Percentiles rank a stretch among this genome's conserved stretches.
These are phyloP conservation scores for Salix koriyanagi DNA, from an alignment of 345 rosid species.

Conservation along the genomic window DNA sequence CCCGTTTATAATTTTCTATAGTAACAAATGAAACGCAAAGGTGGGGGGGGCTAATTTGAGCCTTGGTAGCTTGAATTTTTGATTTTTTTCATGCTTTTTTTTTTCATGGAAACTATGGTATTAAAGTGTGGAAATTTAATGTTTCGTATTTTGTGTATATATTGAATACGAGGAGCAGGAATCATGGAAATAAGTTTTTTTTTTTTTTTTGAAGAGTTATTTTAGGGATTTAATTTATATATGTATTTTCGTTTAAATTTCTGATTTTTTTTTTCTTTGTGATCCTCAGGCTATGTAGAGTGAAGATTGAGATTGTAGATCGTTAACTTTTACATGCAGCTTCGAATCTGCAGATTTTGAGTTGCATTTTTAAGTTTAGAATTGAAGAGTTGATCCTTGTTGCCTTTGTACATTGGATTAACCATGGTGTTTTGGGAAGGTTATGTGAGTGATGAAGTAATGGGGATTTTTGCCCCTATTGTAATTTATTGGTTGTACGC, in stretches of 20 bases:
- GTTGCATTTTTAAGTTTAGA: not conserved
- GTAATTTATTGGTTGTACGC: constrained; percentile 68
- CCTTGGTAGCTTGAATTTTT: not conserved
- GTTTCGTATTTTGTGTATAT: not conserved
- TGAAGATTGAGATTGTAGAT: not conserved
- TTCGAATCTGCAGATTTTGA: constrained; percentile 6
- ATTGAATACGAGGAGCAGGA: not conserved
- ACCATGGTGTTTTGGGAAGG: constrained; percentile 74
- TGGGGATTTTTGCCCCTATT: constrained; percentile 73
- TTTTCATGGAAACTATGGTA: not conserved
- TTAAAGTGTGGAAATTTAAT: not conserved
- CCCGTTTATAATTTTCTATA: not conserved
- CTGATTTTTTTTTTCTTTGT: not conserved
- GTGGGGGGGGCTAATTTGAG: not conserved
- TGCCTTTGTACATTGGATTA: constrained; percentile 3
- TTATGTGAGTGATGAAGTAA: constrained; percentile 59
- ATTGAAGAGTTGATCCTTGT: not conserved
- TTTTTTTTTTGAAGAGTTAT: not conserved
- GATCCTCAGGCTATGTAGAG: constrained; percentile 10
- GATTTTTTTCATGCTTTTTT: not conserved
- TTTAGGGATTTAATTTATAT: not conserved
- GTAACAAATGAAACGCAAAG: not conserved
- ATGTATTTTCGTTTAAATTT: not conserved
- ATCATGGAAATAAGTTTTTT: not conserved
- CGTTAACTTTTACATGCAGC: constrained; percentile 11